Conservation (phyloP, 2,329 filamentous ascomycete species). For the Trichoderma koningii region DNA sequence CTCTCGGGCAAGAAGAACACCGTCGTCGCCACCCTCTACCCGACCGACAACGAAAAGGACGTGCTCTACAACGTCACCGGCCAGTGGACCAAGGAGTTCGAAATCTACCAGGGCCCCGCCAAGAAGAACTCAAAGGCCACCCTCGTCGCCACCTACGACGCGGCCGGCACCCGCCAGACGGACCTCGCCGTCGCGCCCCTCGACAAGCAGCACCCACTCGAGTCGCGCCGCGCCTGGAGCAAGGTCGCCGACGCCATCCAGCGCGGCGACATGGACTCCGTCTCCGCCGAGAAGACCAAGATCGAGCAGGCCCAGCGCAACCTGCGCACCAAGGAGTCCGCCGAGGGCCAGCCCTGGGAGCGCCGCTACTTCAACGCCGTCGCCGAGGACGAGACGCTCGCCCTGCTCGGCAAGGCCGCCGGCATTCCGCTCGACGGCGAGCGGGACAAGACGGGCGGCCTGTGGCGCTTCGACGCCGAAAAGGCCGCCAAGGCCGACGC, state of each 20-base stretch:
- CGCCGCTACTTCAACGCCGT: constrained; percentile 74
- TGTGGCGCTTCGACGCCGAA: constrained; percentile 60
- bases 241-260: constrained; percentile 81
- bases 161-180: constrained; percentile 59
- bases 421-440: constrained; percentile 56
- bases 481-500: constrained; percentile 46
- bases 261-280: constrained; percentile 80
- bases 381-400: constrained; percentile 51
- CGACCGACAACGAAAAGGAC: constrained; percentile 70
- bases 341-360: constrained; percentile 77
- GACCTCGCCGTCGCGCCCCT: constrained; percentile 71
- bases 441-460: constrained; percentile 60
- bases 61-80: constrained; percentile 80
- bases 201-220: constrained; percentile 80
- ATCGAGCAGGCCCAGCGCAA: constrained; percentile 87
- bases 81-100: constrained; percentile 85
- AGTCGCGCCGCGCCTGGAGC: constrained; percentile 84
- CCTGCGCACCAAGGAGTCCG: constrained; percentile 70
- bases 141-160: constrained; percentile 62
- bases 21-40: constrained; percentile 74
- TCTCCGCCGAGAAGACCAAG: constrained; percentile 76
- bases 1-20: constrained; percentile 94
- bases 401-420: constrained; percentile 48
- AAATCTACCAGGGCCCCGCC: constrained; percentile 67
- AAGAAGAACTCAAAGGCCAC: constrained; percentile 53